Percentiles rank a stretch among this genome's conserved stretches.
phyloP scores from a whole-genome alignment of 1,284 basidiomycete species.

The Wallemia hederae region DNA sequence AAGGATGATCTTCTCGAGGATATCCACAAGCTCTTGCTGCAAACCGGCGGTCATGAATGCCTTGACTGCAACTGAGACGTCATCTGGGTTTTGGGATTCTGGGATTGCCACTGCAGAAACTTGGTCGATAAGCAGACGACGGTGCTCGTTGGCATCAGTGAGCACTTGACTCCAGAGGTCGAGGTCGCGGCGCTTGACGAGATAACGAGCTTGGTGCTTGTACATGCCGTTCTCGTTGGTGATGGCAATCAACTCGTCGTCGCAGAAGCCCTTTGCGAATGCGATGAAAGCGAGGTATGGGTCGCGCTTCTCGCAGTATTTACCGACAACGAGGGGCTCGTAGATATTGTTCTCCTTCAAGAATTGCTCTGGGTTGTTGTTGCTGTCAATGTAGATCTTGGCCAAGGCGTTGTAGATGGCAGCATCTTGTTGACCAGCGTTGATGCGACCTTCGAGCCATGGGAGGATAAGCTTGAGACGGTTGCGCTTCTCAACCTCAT shows the following conservation, averaged over 20 bases:
- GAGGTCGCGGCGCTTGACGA: slow-evolving; percentile 79
- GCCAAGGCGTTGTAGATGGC: slow-evolving; percentile 89
- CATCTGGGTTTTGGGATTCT: slow-evolving; percentile 91
- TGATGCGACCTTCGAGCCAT: slow-evolving; percentile 80
- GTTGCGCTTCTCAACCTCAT: slow-evolving; percentile 89
- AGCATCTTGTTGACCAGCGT: slow-evolving; percentile 68
- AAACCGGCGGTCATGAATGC: slow-evolving; percentile 93
- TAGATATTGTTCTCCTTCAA: slow-evolving; percentile 96
- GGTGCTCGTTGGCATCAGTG: slow-evolving; percentile 61
- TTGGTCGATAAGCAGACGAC: slow-evolving; percentile 84
- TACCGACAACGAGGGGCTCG: slow-evolving; percentile 83
- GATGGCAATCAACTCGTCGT: slow-evolving; percentile 86
- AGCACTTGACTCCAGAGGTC: slow-evolving; percentile 96
- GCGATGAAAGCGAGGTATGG: slow-evolving; percentile 98
- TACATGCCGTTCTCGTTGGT: slow-evolving; percentile 99
- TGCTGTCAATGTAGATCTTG: slow-evolving; percentile 96
- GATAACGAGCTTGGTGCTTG: slow-evolving; percentile 95
- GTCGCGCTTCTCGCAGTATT: slow-evolving; percentile 97
- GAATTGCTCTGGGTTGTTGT: slow-evolving; percentile 92
- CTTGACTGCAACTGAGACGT: slow-evolving; percentile 95
- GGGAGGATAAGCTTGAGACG: slow-evolving; percentile 87
- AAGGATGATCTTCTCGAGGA: slow-evolving; percentile 95
- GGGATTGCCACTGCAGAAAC: slow-evolving; percentile 81
- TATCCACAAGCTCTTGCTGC: slow-evolving; percentile 85
- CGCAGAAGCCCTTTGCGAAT: slow-evolving; percentile 96